These are phyloP conservation scores for Pichia sp. DNA, from an alignment of 1,139 yeast genomes.

Conservation along the genomic window DNA sequence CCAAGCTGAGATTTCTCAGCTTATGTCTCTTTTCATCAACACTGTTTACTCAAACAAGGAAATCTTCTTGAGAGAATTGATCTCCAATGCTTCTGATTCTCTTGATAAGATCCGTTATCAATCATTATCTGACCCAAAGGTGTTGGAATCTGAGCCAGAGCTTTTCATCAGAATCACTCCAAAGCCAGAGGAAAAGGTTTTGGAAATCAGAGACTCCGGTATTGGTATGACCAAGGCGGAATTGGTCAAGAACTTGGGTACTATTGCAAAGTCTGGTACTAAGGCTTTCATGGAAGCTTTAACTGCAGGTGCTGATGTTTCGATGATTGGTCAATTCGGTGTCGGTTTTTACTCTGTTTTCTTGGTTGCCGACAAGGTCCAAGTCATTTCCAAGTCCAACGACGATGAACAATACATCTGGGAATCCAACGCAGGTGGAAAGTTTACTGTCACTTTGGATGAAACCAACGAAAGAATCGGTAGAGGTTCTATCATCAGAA, in stretches of 20 bases:
- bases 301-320: slow-evolving; percentile 98
- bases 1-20: slow-evolving; percentile 99
- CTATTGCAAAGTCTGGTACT: slow-evolving; percentile 99
- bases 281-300: slow-evolving; percentile 99
- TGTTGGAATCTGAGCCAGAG: slow-evolving; percentile 93
- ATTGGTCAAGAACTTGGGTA: slow-evolving; percentile 98
- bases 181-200: slow-evolving; percentile 85
- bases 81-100: slow-evolving; percentile 97
- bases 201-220: slow-evolving; percentile 99
- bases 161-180: slow-evolving; percentile 97
- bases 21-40: slow-evolving; percentile 99
- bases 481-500: slow-evolving; percentile 95
- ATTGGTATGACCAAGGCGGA: slow-evolving; percentile 99
- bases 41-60: slow-evolving; percentile 99
- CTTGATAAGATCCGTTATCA: slow-evolving; percentile 96
- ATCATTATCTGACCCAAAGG: slow-evolving; percentile 87
- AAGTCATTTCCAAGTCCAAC: slow-evolving; percentile 96
- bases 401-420: slow-evolving; percentile 99
- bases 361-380: slow-evolving; percentile 98
- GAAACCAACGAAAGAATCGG: slow-evolving; percentile 78
- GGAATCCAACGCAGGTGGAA: slow-evolving; percentile 99
- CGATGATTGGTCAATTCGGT: slow-evolving; percentile 99
- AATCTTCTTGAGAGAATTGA: slow-evolving; percentile 97
- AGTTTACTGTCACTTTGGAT: slow-evolving; percentile 93
- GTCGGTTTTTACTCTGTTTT: slow-evolving; percentile 99